Percentiles rank a stretch among this genome's conserved stretches.
Evolutionary conservation across 1,139 yeast genomes (phyloP).

Genomic region (Hyphopichia burtonii): DNA sequence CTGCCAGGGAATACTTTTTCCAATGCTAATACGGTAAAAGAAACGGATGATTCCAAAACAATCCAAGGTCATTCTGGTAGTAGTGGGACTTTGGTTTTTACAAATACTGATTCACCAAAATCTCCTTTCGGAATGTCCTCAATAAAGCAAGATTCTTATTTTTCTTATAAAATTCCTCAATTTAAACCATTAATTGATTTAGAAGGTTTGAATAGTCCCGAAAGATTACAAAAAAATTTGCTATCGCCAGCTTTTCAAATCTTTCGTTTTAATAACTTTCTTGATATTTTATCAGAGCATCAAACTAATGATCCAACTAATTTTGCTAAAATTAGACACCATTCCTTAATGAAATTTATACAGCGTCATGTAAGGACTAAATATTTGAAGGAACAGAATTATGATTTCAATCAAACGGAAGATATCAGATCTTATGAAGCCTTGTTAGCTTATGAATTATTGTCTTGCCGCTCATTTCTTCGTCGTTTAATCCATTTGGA

Average conservation of each 20-base stretch:
- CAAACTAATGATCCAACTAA: conserved; percentile 41
- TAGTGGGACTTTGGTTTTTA: neutral
- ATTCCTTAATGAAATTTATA: conserved; percentile 37
- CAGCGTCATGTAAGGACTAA: conserved; percentile 19
- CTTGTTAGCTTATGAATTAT: conserved; percentile 30
- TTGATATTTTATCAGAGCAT: conserved; percentile 32
- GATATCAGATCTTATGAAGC: conserved; percentile 31
- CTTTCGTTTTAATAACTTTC: conserved; percentile 34
- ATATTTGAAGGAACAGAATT: conserved; percentile 7
- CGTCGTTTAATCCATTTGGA: conserved; percentile 22
- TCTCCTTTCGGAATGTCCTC: neutral
- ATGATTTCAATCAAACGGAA: conserved; percentile 12
- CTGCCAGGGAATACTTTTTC: neutral
- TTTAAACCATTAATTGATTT: conserved; percentile 26
- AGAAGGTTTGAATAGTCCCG: conserved; percentile 23
- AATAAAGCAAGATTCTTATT: neutral
- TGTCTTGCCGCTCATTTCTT: conserved; percentile 27
- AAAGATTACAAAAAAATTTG: conserved; percentile 20
- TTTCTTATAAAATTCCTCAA: conserved; percentile 6
- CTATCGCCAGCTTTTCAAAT: conserved; percentile 32
- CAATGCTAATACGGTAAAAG: neutral
- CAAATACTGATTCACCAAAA: neutral
- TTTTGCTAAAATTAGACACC: conserved; percentile 40
- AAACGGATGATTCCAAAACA: conserved; percentile 1
- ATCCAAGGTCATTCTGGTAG: neutral